Conservation (phyloP, 1,284 basidiomycete species). For the Pyrrhoderma noxium region DNA sequence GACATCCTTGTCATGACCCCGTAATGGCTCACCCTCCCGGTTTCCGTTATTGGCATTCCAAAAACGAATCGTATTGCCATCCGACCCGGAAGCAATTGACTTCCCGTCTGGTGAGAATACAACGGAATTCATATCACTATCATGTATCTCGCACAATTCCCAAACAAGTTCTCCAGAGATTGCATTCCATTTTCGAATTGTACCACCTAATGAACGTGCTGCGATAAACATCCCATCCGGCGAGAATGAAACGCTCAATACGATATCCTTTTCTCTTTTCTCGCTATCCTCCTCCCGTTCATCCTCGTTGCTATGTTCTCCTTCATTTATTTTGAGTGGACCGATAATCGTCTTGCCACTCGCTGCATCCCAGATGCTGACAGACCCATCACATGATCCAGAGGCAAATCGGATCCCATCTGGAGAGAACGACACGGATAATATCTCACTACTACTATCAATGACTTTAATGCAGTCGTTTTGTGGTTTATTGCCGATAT, state of each 20-base stretch:
- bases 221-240: background rate
- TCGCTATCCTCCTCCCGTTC: background rate
- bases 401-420: background rate
- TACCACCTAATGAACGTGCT: background rate
- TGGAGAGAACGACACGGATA: background rate
- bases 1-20: background rate
- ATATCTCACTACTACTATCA: background rate
- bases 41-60: background rate
- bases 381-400: background rate
- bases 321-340: background rate
- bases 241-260: background rate
- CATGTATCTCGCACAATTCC: background rate
- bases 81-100: background rate
- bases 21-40: background rate
- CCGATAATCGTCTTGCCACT: background rate
- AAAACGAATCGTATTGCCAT: background rate
- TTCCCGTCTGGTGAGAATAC: conserved; percentile 3
- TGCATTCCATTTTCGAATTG: conserved; percentile 3
- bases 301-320: background rate
- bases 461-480: no score
- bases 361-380: background rate
- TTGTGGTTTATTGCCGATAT: no score
- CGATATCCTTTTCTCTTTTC: background rate
- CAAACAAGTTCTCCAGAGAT: background rate
- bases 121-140: background rate